phyloP scores from a whole-genome alignment of 371 early-diverging fungal genomes.

The Mucor ambiguus region DNA sequence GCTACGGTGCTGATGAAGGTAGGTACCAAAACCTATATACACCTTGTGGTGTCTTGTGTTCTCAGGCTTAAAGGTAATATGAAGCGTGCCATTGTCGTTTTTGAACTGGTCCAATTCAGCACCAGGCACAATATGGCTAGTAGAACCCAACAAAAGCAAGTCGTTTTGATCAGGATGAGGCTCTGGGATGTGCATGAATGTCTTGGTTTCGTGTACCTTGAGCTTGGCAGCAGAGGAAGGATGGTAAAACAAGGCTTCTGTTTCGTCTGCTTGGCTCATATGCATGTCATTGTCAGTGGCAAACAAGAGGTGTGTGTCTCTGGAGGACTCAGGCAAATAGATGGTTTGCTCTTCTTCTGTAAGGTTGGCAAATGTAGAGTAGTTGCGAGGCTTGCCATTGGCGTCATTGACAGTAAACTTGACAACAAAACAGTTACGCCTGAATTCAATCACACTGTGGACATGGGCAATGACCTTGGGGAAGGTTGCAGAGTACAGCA shows the following conservation, averaged over 20 bases:
- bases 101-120: slow-evolving; percentile 33
- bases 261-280: slow-evolving; percentile 27
- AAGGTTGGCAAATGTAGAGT: slow-evolving; percentile 51
- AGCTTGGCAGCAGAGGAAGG: slow-evolving; percentile 39
- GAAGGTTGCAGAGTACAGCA: slow-evolving; percentile 44
- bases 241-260: slow-evolving; percentile 37
- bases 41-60: slow-evolving; percentile 33
- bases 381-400: slow-evolving; percentile 22
- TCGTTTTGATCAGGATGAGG: slow-evolving; percentile 16
- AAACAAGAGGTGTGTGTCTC: slow-evolving; percentile 35
- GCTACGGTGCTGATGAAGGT: slow-evolving; percentile 16
- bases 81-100: not conserved
- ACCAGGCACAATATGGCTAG: slow-evolving; percentile 52
- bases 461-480: slow-evolving; percentile 49
- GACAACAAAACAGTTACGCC: slow-evolving; percentile 47
- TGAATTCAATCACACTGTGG: slow-evolving; percentile 43
- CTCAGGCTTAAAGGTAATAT: slow-evolving; percentile 17
- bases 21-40: slow-evolving; percentile 32
- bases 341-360: slow-evolving; percentile 45
- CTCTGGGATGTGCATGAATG: slow-evolving; percentile 48
- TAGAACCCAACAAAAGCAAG: slow-evolving; percentile 38
- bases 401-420: slow-evolving; percentile 32
- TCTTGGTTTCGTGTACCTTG: slow-evolving; percentile 47
- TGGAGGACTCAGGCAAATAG: slow-evolving; percentile 34
- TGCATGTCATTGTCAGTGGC: slow-evolving; percentile 44